Evolutionary conservation across 331 rosid genomes (phyloP).

Genomic region (Ulmus americana): DNA sequence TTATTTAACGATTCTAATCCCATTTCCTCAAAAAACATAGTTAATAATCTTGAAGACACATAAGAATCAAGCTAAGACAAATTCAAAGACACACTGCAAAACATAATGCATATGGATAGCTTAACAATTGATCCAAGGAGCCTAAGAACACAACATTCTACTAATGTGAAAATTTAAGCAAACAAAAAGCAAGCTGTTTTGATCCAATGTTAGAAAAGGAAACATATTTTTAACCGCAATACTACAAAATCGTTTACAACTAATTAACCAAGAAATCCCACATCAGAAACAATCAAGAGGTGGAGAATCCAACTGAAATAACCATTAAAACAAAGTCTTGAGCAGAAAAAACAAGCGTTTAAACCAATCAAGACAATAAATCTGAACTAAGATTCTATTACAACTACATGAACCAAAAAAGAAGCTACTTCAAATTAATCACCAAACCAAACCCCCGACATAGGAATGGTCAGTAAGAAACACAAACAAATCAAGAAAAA

Average conservation of each 20-base stretch:
- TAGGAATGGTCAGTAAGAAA: constrained; percentile 14
- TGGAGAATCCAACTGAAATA: constrained; percentile 6
- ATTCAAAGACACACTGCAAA: constrained; percentile 3
- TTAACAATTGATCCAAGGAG: background rate
- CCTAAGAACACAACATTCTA: background rate
- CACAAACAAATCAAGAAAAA: constrained; percentile 15
- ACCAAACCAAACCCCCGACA: constrained; percentile 16
- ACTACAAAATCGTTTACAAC: background rate
- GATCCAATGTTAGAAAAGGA: background rate
- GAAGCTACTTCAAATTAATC: background rate
- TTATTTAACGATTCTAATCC: background rate
- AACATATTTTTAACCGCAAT: background rate
- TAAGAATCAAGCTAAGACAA: background rate
- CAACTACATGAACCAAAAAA: background rate
- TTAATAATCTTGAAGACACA: background rate
- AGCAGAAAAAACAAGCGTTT: background rate
- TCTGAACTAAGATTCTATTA: constrained; percentile 11
- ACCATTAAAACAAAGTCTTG: constrained; percentile 4
- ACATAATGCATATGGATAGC: constrained; percentile 10
- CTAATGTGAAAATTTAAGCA: constrained; percentile 4
- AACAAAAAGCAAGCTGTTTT: constrained; percentile 8
- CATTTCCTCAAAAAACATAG: background rate
- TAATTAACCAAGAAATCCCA: constrained; percentile 14
- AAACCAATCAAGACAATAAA: constrained; percentile 12
- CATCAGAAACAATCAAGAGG: constrained; percentile 18